phyloP scores from a whole-genome alignment of 768 basidiomycete species.

The Pulveroboletus frians region DNA sequence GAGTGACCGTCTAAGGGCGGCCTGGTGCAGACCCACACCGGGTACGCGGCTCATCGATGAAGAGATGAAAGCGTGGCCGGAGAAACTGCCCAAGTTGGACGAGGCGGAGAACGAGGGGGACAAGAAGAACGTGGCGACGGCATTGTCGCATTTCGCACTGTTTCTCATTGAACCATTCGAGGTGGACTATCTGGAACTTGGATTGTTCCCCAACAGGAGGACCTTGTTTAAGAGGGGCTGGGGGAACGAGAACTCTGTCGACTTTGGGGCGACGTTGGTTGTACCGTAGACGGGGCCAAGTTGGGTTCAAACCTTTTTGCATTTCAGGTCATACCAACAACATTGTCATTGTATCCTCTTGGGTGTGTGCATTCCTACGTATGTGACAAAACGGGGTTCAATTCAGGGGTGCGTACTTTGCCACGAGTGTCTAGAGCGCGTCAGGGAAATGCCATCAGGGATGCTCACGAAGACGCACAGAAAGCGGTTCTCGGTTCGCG shows the following conservation, averaged over 20 bases:
- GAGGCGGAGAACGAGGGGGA: slow-evolving; percentile 42
- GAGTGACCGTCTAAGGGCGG: slow-evolving; percentile 59
- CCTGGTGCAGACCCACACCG: slow-evolving; percentile 65
- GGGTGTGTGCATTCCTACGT: neutral
- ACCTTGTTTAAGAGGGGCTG: slow-evolving; percentile 45
- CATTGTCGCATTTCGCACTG: slow-evolving; percentile 65
- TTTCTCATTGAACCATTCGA: slow-evolving; percentile 64
- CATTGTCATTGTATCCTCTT: neutral
- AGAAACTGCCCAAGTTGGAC: slow-evolving; percentile 43
- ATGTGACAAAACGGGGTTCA: neutral
- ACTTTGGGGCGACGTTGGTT: slow-evolving; percentile 57
- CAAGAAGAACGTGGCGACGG: slow-evolving; percentile 44
- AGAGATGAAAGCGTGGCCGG: slow-evolving; percentile 60
- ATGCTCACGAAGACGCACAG: neutral
- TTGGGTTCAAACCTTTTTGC: neutral
- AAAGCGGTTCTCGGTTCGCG: neutral
- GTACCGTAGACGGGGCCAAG: slow-evolving; percentile 44
- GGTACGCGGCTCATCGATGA: slow-evolving; percentile 51
- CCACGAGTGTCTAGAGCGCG: neutral
- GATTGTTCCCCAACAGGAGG: slow-evolving; percentile 51
- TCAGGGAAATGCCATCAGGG: neutral
- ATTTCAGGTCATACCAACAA: neutral
- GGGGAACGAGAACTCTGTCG: slow-evolving; percentile 26
- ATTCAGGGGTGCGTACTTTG: neutral
- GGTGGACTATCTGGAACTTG: slow-evolving; percentile 67